Conservation (phyloP, 139 green algal genomes). For the Raphidocelis subcapitata region DNA sequence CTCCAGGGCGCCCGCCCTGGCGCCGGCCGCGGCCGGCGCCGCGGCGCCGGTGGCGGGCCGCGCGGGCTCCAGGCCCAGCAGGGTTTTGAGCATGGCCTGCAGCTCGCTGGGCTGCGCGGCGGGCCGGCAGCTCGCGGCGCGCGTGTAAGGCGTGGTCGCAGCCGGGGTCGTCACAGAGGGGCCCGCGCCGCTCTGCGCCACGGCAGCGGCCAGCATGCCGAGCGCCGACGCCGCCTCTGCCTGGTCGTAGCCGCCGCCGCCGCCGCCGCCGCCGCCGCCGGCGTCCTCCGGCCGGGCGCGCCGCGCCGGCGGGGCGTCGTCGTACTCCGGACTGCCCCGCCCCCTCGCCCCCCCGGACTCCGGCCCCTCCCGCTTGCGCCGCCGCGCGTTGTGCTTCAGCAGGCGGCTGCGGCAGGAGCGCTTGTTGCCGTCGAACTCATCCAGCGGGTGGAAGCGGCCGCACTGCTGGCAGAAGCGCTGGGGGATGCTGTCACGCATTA, state of each 20-base stretch:
- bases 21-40: too few species aligned
- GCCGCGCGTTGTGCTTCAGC: conserved; percentile 22
- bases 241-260: not conserved
- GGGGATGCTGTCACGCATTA: conserved; percentile 51
- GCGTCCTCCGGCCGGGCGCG: not conserved
- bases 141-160: too few species aligned
- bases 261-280: not conserved
- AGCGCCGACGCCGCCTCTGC: not conserved
- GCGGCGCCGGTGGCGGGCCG: too few species aligned
- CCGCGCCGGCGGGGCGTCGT: not conserved
- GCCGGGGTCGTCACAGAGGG: not conserved
- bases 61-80: too few species aligned
- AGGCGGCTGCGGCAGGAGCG: conserved; percentile 55
- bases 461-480: conserved; percentile 93
- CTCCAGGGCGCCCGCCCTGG: too few species aligned
- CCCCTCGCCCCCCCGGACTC: too few species aligned
- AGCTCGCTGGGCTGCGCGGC: too few species aligned
- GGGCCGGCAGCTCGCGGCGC: not conserved
- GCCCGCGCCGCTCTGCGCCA: too few species aligned
- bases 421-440: conserved; percentile 87
- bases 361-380: conserved; percentile 9
- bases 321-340: not conserved
- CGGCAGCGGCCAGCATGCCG: not conserved
- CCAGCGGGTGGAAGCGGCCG: conserved; percentile 82
- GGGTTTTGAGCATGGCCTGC: too few species aligned